phyloP scores from a whole-genome alignment of 768 basidiomycete genomes.

The Thelephora aurantiotincta region DNA sequence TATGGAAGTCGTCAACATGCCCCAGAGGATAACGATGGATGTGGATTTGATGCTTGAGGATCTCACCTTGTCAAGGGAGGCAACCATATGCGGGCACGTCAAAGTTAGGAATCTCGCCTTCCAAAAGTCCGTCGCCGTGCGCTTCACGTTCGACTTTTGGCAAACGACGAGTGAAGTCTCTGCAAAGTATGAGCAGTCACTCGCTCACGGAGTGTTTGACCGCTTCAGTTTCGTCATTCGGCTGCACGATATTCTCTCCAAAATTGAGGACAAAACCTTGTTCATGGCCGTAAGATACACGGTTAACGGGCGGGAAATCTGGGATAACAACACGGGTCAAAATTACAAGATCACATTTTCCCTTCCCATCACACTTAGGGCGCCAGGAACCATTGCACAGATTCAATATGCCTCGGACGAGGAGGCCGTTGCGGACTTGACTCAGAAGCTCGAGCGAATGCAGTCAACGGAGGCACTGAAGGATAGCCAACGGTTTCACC shows the following conservation, averaged over 20 bases:
- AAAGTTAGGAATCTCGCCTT: constrained; percentile 79
- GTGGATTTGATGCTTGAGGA: constrained; percentile 41
- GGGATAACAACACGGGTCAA: constrained; percentile 79
- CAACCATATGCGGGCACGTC: constrained; percentile 53
- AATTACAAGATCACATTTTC: constrained; percentile 73
- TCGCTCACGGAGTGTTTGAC: constrained; percentile 33
- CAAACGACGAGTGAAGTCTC: constrained; percentile 91
- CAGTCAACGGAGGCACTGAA: constrained; percentile 14
- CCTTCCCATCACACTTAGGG: constrained; percentile 18
- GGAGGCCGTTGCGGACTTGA: constrained; percentile 44
- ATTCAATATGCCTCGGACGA: constrained; percentile 6
- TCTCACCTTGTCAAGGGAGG: constrained; percentile 36
- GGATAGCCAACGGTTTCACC: constrained; percentile 4
- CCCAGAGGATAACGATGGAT: constrained; percentile 22
- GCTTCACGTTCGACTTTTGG: constrained; percentile 93
- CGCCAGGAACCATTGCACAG: constrained; percentile 1
- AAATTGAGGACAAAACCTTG: constrained; percentile 76
- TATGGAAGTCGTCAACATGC: constrained; percentile 62
- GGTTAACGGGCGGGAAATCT: constrained; percentile 62
- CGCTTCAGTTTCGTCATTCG: constrained; percentile 67
- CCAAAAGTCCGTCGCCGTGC: constrained; percentile 73
- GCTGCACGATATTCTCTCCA: constrained; percentile 60
- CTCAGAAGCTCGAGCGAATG: constrained; percentile 54
- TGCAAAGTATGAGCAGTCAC: constrained; percentile 46
- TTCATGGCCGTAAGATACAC: constrained; percentile 63